phyloP scores from a whole-genome alignment of 108 stramenopile genomes.

The Fistulifera pelliculosa region DNA sequence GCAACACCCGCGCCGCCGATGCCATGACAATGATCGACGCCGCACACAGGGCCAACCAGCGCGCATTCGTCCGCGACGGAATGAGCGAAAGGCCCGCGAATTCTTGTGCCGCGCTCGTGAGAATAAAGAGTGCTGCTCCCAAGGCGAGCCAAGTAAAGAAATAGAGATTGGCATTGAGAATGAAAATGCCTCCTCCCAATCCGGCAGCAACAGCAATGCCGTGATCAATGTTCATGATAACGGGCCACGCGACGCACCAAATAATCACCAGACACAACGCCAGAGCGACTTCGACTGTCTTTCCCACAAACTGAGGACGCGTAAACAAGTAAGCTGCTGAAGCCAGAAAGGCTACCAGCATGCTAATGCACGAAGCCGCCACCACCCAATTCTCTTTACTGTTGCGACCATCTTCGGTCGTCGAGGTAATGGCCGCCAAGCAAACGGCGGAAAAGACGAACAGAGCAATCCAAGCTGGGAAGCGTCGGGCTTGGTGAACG shows the following conservation, averaged over 20 bases:
- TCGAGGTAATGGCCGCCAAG: constrained; percentile 10
- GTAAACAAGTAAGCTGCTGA: constrained; percentile 6
- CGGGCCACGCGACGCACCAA: constrained; percentile 24
- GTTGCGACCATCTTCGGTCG: constrained; percentile 3
- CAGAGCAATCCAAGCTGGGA: constrained; percentile 28
- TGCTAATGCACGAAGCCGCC: constrained; percentile 8
- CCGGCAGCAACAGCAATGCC: constrained; percentile 13
- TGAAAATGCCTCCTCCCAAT: neutral
- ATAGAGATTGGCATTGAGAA: constrained; percentile 40
- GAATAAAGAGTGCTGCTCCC: constrained; percentile 12
- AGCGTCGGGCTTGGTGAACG: constrained; percentile 15
- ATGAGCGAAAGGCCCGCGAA: constrained; percentile 6
- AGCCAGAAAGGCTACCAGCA: constrained; percentile 9
- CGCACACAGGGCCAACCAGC: constrained; percentile 26
- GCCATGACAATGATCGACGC: constrained; percentile 12
- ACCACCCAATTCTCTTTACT: constrained; percentile 16
- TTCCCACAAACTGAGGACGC: constrained; percentile 12
- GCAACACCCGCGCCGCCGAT: constrained; percentile 11
- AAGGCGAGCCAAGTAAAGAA: constrained; percentile 32
- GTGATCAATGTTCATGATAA: constrained; percentile 29
- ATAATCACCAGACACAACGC: constrained; percentile 13
- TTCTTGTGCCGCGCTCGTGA: constrained; percentile 13
- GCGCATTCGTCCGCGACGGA: neutral
- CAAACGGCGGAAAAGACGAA: constrained; percentile 15
- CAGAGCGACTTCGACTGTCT: constrained; percentile 12